Percentiles rank a stretch among this genome's conserved stretches.
Conservation (phyloP, 1,284 basidiomycete genomes). For the Tilletiaria anomala region DNA sequence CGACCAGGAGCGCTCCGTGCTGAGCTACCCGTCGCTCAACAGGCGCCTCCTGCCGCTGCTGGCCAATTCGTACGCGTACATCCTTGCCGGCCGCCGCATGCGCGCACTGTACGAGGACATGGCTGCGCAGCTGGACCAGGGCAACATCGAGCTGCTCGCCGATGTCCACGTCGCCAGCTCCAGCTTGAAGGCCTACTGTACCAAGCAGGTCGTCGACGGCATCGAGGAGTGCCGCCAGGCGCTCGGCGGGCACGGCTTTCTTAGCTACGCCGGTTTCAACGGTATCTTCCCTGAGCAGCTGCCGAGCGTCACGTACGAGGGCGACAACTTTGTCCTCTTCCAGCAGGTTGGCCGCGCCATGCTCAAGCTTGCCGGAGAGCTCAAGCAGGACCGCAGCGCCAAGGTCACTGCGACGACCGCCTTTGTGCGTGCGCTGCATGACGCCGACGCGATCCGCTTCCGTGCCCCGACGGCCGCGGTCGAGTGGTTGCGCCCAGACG, state of each 20-base stretch:
- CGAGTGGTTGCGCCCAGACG: conserved; percentile 19
- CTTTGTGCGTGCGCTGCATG: conserved; percentile 19
- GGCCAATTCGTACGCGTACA: conserved; percentile 57
- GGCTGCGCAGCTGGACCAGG: conserved; percentile 16
- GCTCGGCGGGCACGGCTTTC: conserved; percentile 65
- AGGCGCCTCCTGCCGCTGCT: conserved; percentile 57
- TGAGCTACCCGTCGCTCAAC: conserved; percentile 56
- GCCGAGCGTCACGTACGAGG: conserved; percentile 13
- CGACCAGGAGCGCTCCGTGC: conserved; percentile 50
- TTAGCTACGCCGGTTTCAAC: conserved; percentile 49
- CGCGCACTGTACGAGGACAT: conserved; percentile 39
- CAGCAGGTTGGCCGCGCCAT: conserved; percentile 30
- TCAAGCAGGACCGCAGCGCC: conserved; percentile 5
- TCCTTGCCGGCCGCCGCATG: conserved; percentile 51
- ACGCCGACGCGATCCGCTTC: conserved; percentile 12
- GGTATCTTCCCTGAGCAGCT: conserved; percentile 8
- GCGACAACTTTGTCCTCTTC: conserved; percentile 25
- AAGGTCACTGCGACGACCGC: conserved; percentile 18
- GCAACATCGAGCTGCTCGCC: conserved; percentile 29
- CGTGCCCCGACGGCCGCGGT: conserved; percentile 9
- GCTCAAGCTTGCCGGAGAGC: conserved; percentile 21
- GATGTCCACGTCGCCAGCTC: conserved; percentile 60
- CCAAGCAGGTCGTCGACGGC: conserved; percentile 48
- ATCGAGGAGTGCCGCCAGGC: conserved; percentile 56
- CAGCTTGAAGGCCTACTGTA: conserved; percentile 55